Evolutionary conservation across 2,329 filamentous ascomycete genomes (phyloP), one percentile per base, ranked within the genome.

Genomic region (Fusarium equiseti): DNA sequence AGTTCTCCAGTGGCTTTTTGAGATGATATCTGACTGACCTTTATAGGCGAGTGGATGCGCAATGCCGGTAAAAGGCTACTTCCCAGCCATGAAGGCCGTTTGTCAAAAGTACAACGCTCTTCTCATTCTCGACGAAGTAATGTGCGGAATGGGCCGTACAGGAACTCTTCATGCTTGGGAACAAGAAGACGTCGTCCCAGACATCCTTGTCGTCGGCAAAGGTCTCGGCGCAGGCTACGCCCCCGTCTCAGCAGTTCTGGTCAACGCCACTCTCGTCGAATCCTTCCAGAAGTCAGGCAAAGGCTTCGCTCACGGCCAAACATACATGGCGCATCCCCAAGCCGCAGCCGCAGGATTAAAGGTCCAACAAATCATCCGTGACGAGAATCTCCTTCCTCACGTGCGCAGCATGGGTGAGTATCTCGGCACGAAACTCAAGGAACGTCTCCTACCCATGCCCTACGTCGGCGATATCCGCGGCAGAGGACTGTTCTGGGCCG

Each of bases 161-260:
- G 89, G 89, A 0, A 87, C 83, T 8, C 78, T 92, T 71, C 86
- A 92, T 78, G 87, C 89, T 0, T 92, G 87, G 85, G 83, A 91
- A 73, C 85, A 90, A 49, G 86, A 90, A 82, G 82, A n/a, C 6
- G 71, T 84, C 0, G 70, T 75, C 12, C 91, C 91, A 0, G 90
- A 93, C 72, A 84, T 93, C 3, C 86, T 90, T 74, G 88, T 88
- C 0, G 80, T 92, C 12, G 91, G 88, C 0, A 93, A 93, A 77
- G 89, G 88, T 0, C 83, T 93, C 1, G 89, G 86, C 1, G 73
- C 67, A 11, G 73, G 73, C 2, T 75, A 76, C 8, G 73, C 68
- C 0, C 64, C 73, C 2, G 72, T 75, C 3, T 71, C 71, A 4
- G 63, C 65, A 2, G 67, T 69, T 3, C 20, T 73, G 6, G 8